Conservation (phyloP, 805 yeast genomes). For the Ogataea trehalophila region DNA sequence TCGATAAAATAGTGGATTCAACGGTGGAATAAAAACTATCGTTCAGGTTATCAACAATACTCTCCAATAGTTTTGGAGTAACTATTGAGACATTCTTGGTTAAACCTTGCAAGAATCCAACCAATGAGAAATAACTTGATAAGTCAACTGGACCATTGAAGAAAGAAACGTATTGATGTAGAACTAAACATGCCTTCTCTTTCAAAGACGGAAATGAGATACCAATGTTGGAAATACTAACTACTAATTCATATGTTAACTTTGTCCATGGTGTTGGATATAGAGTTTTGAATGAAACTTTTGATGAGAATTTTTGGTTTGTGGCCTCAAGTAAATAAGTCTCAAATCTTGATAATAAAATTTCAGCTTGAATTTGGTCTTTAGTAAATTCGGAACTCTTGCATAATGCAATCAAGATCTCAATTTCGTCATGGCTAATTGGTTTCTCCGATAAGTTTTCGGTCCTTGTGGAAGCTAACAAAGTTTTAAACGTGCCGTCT, state of each 20-base stretch:
- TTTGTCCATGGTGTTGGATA: constrained; percentile 40
- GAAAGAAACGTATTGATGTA: not conserved
- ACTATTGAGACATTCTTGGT: constrained; percentile 22
- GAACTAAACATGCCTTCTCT: constrained; percentile 1
- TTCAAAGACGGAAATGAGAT: constrained; percentile 13
- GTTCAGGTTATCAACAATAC: constrained; percentile 21
- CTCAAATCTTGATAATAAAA: constrained; percentile 40
- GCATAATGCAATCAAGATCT: constrained; percentile 54
- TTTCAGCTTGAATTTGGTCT: constrained; percentile 36
- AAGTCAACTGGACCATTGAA: not conserved
- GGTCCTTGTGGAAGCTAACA: constrained; percentile 16
- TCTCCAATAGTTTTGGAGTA: constrained; percentile 14
- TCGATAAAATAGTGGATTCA: constrained; percentile 15
- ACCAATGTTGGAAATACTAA: constrained; percentile 28
- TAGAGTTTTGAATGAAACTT: constrained; percentile 22
- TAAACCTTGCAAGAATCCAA: constrained; percentile 28
- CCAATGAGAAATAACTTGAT: constrained; percentile 21
- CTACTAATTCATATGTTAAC: constrained; percentile 32
- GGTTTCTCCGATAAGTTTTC: constrained; percentile 13
- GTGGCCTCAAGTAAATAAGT: constrained; percentile 43
- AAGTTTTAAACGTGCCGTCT: constrained; percentile 20
- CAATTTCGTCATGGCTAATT: constrained; percentile 35
- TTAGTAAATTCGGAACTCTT: constrained; percentile 34
- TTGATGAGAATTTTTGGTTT: constrained; percentile 34
- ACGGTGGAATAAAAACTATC: constrained; percentile 24